Evolutionary conservation across 345 rosid species (phyloP).

Genomic region (Trapa bicornis): DNA sequence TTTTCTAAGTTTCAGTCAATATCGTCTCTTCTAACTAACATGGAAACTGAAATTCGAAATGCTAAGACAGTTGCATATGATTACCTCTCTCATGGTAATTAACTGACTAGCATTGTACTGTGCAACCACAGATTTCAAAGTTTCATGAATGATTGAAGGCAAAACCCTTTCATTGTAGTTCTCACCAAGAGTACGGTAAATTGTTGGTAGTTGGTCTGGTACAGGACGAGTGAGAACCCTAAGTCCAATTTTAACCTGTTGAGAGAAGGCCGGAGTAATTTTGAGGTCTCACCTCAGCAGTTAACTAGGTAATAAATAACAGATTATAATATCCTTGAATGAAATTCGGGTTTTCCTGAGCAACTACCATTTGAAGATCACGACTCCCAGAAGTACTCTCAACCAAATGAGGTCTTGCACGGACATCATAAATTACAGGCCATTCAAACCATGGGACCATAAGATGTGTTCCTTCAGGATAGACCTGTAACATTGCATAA

Average conservation of each 20-base stretch:
- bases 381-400: slow-evolving; percentile 94
- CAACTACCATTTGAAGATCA: slow-evolving; percentile 82
- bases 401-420: slow-evolving; percentile 80
- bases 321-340: neutral
- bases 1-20: neutral
- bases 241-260: slow-evolving; percentile 84
- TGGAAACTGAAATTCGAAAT: neutral
- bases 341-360: neutral
- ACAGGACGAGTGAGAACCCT: slow-evolving; percentile 88
- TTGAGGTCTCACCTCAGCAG: neutral
- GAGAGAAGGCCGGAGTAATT: slow-evolving; percentile 3
- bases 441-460: slow-evolving; percentile 95
- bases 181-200: slow-evolving; percentile 77
- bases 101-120: slow-evolving; percentile 96
- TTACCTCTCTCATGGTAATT: slow-evolving; percentile 88
- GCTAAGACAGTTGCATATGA: neutral
- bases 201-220: slow-evolving; percentile 52
- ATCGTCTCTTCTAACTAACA: neutral
- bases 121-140: slow-evolving; percentile 86
- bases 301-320: too few relatives aligned
- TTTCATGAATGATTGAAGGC: slow-evolving; percentile 88
- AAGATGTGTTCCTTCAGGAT: slow-evolving; percentile 94
- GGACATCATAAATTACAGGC: slow-evolving; percentile 82
- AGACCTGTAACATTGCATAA: slow-evolving; percentile 38
- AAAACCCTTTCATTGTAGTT: slow-evolving; percentile 77